phyloP scores from a whole-genome alignment of 139 green algal species.

The Chlamydomonas schloesseri region DNA sequence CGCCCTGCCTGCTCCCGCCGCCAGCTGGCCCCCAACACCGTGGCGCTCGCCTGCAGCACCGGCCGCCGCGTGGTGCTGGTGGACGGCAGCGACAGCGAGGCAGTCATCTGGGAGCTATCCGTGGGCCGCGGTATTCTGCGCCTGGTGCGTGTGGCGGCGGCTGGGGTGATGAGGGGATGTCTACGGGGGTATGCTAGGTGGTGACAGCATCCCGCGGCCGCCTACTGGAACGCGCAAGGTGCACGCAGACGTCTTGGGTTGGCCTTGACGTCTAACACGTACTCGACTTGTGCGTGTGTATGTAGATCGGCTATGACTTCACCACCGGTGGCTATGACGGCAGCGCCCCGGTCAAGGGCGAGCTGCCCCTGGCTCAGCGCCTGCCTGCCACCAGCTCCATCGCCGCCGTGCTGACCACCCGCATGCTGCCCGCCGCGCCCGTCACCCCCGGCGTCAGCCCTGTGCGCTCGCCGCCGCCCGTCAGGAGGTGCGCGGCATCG shows the following conservation, averaged over 20 bases:
- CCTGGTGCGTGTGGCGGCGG: conserved; percentile 7
- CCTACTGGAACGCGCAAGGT: no score
- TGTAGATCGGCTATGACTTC: conserved; percentile 31
- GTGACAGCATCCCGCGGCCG: no score
- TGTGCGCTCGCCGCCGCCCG: neutral
- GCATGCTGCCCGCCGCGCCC: conserved; percentile 2
- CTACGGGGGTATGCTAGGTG: no score
- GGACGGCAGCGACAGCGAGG: neutral
- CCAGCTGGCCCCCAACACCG: neutral
- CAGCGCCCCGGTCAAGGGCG: no score
- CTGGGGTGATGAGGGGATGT: no score
- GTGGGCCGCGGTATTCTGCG: neutral
- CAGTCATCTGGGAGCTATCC: conserved; percentile 4
- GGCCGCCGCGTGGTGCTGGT: neutral
- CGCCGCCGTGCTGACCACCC: neutral
- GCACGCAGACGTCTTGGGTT: no score
- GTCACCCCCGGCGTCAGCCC: neutral
- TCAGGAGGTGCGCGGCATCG: no score
- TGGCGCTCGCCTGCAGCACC: neutral
- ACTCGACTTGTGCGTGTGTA: no score
- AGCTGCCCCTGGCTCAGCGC: neutral
- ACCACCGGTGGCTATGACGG: neutral
- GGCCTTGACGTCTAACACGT: no score
- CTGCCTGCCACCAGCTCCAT: neutral
- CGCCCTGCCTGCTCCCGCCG: neutral